A percentile compares a stretch with the other conserved stretches of the same genome.
Conservation (phyloP, 257 asterid species). For the Penstemon barbatus region DNA sequence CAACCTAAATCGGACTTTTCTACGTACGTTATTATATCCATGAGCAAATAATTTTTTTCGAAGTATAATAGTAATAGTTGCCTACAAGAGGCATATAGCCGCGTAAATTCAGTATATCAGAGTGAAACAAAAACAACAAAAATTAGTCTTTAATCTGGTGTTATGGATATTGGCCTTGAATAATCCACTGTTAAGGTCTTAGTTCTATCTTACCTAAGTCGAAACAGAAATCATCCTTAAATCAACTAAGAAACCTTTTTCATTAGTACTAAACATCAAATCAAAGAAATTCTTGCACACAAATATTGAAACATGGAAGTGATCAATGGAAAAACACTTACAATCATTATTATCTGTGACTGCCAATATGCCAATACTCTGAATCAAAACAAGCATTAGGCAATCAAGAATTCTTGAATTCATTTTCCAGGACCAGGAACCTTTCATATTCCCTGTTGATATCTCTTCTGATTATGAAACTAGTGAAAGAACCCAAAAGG, state of each 20-base stretch:
- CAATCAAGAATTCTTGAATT: conserved; percentile 30
- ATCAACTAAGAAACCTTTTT: conserved; percentile 12
- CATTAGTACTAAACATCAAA: conserved; percentile 14
- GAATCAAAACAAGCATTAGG: conserved; percentile 41
- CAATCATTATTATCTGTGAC: conserved; percentile 54
- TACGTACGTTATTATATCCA: neutral
- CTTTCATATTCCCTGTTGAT: conserved; percentile 4
- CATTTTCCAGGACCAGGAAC: conserved; percentile 44
- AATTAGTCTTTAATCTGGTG: neutral
- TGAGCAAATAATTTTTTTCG: neutral
- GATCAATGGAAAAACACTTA: conserved; percentile 32
- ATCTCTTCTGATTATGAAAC: conserved; percentile 3
- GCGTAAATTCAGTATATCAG: too few relatives aligned
- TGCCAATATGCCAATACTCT: conserved; percentile 36
- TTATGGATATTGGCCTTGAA: neutral
- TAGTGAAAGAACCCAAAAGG: conserved; percentile 18
- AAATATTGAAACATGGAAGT: neutral
- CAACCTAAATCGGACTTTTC: neutral
- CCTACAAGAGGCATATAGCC: neutral
- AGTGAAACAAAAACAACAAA: too few relatives aligned
- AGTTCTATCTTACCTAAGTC: neutral
- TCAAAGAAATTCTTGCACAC: neutral
- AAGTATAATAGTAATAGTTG: neutral
- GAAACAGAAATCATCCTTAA: neutral
- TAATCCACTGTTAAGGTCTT: conserved; percentile 1